Evolutionary conservation across 495 filamentous ascomycete species (phyloP).

Genomic region (Neurospora sp.): DNA sequence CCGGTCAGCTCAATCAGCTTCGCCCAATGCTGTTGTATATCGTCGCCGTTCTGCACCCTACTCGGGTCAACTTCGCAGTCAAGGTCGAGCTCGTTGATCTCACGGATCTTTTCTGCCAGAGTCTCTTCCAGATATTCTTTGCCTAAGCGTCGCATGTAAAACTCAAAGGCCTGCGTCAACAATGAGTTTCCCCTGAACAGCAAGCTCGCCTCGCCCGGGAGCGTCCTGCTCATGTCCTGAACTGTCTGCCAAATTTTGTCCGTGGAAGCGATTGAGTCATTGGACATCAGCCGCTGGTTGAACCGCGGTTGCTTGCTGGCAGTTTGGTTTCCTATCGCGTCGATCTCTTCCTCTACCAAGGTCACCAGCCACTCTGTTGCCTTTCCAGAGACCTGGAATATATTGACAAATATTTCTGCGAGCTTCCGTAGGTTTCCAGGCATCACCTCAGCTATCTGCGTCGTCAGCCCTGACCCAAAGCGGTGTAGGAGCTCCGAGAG

Average conservation of each 20-base stretch:
- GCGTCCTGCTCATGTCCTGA: conserved; percentile 52
- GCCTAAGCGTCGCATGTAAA: conserved; percentile 88
- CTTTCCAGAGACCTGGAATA: conserved; percentile 89
- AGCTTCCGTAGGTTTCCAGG: conserved; percentile 66
- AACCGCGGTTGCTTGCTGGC: conserved; percentile 61
- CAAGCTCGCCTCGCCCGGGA: conserved; percentile 76
- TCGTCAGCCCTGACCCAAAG: conserved; percentile 72
- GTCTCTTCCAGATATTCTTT: conserved; percentile 89
- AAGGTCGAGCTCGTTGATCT: conserved; percentile 78
- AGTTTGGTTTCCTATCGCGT: conserved; percentile 74
- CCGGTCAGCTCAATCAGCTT: conserved; percentile 66
- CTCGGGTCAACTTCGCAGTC: conserved; percentile 94
- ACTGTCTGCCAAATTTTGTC: conserved; percentile 43
- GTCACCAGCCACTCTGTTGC: conserved; percentile 86
- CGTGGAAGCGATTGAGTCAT: conserved; percentile 58
- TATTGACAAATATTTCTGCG: conserved; percentile 82
- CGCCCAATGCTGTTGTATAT: conserved; percentile 76
- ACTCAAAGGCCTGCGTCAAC: conserved; percentile 86
- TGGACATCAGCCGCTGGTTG: conserved; percentile 65
- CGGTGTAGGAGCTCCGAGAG: conserved; percentile 77
- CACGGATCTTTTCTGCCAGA: conserved; percentile 68
- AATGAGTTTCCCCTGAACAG: conserved; percentile 93
- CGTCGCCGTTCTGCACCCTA: conserved; percentile 57
- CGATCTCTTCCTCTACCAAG: conserved; percentile 93
- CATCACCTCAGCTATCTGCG: conserved; percentile 71